Evolutionary conservation across 345 rosid genomes (phyloP).

Genomic region (Mangifera indica): DNA sequence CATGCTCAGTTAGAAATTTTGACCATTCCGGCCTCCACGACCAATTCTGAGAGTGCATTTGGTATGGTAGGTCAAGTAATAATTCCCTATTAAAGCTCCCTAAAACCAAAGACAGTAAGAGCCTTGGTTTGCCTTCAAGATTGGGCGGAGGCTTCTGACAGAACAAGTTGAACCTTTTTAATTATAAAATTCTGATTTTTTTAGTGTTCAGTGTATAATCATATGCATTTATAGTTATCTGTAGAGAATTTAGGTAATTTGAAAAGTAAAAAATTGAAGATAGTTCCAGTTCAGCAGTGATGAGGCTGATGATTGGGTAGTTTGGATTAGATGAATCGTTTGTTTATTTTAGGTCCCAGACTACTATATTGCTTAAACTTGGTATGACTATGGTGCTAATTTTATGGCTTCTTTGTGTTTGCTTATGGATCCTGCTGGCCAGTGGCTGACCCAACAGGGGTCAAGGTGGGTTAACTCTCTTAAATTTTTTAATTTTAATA

Average conservation of each 20-base stretch:
- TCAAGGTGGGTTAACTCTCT: too few relatives aligned
- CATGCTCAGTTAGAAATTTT: constrained; percentile 26
- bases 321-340: neutral
- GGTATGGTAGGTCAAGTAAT: constrained; percentile 11
- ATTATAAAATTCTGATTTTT: neutral
- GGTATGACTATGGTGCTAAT: too few relatives aligned
- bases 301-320: constrained; percentile 23
- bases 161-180: constrained; percentile 5
- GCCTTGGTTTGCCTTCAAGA: constrained; percentile 28
- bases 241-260: constrained; percentile 12
- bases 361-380: too few relatives aligned
- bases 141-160: constrained; percentile 24
- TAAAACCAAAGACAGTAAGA: constrained; percentile 26
- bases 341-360: too few relatives aligned
- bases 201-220: neutral
- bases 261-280: constrained; percentile 19
- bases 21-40: constrained; percentile 26
- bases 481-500: too few relatives aligned
- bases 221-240: neutral
- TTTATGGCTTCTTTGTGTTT: too few relatives aligned
- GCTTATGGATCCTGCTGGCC: too few relatives aligned
- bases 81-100: constrained; percentile 16
- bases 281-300: constrained; percentile 24
- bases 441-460: too few relatives aligned
- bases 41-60: constrained; percentile 24